A percentile compares a stretch with the other conserved stretches of the same genome.
Conservation (phyloP, 257 asterid species). For the Solanum peruvianum region DNA sequence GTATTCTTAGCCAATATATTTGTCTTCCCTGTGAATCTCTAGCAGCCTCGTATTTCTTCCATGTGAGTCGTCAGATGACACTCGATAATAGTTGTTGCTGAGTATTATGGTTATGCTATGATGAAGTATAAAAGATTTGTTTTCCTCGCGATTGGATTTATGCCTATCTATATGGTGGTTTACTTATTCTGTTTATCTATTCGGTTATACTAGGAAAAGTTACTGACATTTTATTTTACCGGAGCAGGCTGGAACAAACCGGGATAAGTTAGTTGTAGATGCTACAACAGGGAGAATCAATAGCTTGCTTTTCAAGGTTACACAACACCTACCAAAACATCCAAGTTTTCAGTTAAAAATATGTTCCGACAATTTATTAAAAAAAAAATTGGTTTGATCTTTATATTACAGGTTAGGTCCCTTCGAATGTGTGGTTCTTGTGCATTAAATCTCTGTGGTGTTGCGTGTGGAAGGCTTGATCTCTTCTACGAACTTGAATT, state of each 20-base stretch:
- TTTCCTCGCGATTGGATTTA: neutral
- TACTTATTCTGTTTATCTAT: neutral
- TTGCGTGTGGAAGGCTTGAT: constrained; percentile 86
- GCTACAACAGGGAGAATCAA: constrained; percentile 58
- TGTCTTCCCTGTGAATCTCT: neutral
- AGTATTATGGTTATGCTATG: neutral
- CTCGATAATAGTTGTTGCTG: neutral
- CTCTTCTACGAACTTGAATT: constrained; percentile 64
- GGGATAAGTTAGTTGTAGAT: constrained; percentile 58
- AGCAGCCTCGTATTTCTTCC: neutral
- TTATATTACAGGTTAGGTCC: constrained; percentile 58
- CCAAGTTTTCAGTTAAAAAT: neutral
- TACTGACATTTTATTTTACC: neutral
- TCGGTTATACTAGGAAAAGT: neutral
- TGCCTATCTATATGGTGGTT: neutral
- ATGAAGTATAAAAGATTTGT: neutral
- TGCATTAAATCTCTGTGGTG: constrained; percentile 79
- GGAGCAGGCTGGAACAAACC: constrained; percentile 67
- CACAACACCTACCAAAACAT: neutral
- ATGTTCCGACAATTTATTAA: neutral
- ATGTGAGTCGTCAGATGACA: neutral
- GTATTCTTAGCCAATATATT: neutral
- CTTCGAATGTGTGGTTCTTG: constrained; percentile 85
- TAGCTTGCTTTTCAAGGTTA: constrained; percentile 69
- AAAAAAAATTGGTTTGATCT: neutral